A percentile compares a stretch with the other conserved stretches of the same genome.
These are phyloP conservation scores for Neurospora discreta DNA, from an alignment of 495 filamentous ascomycete genomes.

Conservation along the genomic window DNA sequence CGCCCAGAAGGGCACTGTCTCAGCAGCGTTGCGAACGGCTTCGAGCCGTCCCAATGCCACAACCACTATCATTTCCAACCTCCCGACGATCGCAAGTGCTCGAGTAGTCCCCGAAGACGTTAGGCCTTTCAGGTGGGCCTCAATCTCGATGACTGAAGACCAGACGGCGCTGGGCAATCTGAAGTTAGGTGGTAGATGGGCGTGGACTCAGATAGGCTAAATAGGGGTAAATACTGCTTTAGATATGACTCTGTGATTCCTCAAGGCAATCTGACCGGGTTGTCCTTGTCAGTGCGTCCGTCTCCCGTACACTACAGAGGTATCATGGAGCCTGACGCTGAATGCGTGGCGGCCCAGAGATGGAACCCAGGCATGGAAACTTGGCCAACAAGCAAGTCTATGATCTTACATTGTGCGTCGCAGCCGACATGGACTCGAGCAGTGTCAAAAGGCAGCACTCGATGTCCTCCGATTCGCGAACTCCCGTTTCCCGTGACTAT, in stretches of 20 bases:
- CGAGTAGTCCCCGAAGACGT: background rate
- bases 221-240: background rate
- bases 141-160: background rate
- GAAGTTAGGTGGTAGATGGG: background rate
- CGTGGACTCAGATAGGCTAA: background rate
- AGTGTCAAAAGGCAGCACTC: background rate
- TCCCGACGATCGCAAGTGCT: background rate
- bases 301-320: background rate
- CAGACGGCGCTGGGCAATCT: background rate
- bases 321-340: background rate
- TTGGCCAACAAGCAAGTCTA: background rate
- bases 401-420: background rate
- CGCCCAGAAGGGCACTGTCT: background rate
- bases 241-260: background rate
- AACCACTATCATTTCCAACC: background rate
- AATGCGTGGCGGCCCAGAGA: background rate
- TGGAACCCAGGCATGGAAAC: background rate
- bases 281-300: background rate
- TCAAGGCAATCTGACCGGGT: background rate
- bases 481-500: background rate
- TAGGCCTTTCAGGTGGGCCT: background rate
- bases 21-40: background rate
- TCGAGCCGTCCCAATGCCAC: background rate
- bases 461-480: background rate
- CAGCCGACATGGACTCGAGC: background rate